Conservation (phyloP, 345 rosid species). For the Citropsis articulata region DNA sequence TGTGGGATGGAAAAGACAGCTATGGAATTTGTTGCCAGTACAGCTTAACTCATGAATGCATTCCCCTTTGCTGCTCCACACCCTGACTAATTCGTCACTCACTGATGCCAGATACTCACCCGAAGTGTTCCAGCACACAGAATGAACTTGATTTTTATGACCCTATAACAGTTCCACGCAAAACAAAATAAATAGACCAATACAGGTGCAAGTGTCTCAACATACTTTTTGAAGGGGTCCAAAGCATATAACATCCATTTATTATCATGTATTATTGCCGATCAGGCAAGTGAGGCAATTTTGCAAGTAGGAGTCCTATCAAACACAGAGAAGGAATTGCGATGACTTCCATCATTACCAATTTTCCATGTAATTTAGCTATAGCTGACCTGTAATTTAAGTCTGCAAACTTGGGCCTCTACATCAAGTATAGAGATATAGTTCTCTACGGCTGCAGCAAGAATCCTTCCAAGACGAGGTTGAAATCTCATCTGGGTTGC, state of each 20-base stretch:
- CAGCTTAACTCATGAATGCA: conserved; percentile 46
- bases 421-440: conserved; percentile 54
- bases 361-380: background rate
- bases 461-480: conserved; percentile 52
- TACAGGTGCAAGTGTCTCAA: background rate
- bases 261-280: background rate
- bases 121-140: conserved; percentile 58
- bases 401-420: conserved; percentile 48
- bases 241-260: background rate
- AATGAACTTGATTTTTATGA: conserved; percentile 44
- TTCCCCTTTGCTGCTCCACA: conserved; percentile 52
- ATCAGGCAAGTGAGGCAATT: background rate
- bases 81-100: conserved; percentile 61
- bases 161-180: conserved; percentile 35
- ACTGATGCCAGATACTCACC: conserved; percentile 64
- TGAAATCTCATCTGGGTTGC: conserved; percentile 60
- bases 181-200: background rate
- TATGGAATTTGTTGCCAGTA: conserved; percentile 38
- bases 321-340: background rate
- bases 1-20: conserved; percentile 54
- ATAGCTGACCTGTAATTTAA: conserved; percentile 46
- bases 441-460: conserved; percentile 61
- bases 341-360: background rate
- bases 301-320: background rate
- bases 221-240: background rate